These are phyloP conservation scores for Fraxinus paxiana DNA, from an alignment of 305 asterid species.

Conservation along the genomic window DNA sequence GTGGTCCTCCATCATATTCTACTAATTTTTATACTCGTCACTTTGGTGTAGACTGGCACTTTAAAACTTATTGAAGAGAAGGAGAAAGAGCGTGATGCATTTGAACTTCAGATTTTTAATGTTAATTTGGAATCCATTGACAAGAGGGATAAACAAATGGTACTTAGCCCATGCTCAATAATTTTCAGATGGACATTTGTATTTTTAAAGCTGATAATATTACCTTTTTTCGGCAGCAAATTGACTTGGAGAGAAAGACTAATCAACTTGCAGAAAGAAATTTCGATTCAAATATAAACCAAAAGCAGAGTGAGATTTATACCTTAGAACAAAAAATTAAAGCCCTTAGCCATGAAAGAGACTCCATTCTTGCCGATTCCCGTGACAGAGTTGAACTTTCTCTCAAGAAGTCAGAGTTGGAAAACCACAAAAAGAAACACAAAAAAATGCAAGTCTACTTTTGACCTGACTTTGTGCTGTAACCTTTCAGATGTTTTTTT, in stretches of 20 bases:
- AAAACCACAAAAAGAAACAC: slow-evolving; percentile 65
- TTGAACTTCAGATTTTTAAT: slow-evolving; percentile 57
- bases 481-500: slow-evolving; percentile 12
- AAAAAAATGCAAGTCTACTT: slow-evolving; percentile 64
- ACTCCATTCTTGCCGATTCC: slow-evolving; percentile 66
- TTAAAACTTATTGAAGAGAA: slow-evolving; percentile 55
- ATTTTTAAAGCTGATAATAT: slow-evolving; percentile 26
- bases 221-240: slow-evolving; percentile 42
- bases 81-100: slow-evolving; percentile 53
- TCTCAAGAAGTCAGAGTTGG: slow-evolving; percentile 68
- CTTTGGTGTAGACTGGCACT: slow-evolving; percentile 46
- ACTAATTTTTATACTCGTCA: slow-evolving; percentile 15
- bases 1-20: slow-evolving; percentile 20
- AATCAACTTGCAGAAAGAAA: slow-evolving; percentile 57
- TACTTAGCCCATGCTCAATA: slow-evolving; percentile 28
- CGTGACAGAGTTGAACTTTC: slow-evolving; percentile 75
- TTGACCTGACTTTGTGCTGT: slow-evolving; percentile 20
- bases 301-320: slow-evolving; percentile 51
- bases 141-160: slow-evolving; percentile 73
- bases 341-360: slow-evolving; percentile 57
- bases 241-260: slow-evolving; percentile 65
- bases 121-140: slow-evolving; percentile 55
- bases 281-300: slow-evolving; percentile 38
- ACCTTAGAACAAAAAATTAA: slow-evolving; percentile 57
- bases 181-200: slow-evolving; percentile 2